Conservation (phyloP, 176 grass and related monocot genomes). For the Bothriochloa decipiens region DNA sequence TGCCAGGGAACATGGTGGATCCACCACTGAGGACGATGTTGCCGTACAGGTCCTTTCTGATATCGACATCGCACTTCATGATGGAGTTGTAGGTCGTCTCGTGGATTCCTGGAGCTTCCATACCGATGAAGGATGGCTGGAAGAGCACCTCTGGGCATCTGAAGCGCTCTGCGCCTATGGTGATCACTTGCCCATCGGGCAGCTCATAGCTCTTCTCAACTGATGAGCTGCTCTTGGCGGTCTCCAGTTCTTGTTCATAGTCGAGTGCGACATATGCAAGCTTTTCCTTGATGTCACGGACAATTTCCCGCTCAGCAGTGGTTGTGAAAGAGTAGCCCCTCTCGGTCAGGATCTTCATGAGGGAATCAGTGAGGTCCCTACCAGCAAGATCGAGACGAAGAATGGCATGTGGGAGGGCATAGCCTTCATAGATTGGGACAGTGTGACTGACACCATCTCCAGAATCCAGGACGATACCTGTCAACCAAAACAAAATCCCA, state of each 20-base stretch:
- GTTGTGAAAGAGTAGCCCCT: conserved; percentile 91
- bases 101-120: conserved; percentile 86
- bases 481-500: conserved; percentile 31
- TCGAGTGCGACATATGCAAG: conserved; percentile 76
- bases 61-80: conserved; percentile 89
- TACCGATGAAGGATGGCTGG: conserved; percentile 86
- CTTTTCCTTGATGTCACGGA: conserved; percentile 96
- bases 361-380: conserved; percentile 82
- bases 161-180: conserved; percentile 85
- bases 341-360: conserved; percentile 94
- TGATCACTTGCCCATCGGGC: conserved; percentile 86
- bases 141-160: conserved; percentile 91
- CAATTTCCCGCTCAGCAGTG: conserved; percentile 90
- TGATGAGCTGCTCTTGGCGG: conserved; percentile 69
- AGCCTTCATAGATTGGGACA: conserved; percentile 89
- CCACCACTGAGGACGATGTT: conserved; percentile 95
- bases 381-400: conserved; percentile 90
- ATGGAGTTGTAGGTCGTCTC: conserved; percentile 85
- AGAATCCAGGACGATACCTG: conserved; percentile 88
- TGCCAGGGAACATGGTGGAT: conserved; percentile 87
- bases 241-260: conserved; percentile 88
- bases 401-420: conserved; percentile 84
- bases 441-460: conserved; percentile 91
- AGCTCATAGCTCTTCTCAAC: conserved; percentile 87
- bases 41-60: conserved; percentile 84